Conservation (phyloP, 805 yeast genomes). For the Yarrowia hollandica region DNA sequence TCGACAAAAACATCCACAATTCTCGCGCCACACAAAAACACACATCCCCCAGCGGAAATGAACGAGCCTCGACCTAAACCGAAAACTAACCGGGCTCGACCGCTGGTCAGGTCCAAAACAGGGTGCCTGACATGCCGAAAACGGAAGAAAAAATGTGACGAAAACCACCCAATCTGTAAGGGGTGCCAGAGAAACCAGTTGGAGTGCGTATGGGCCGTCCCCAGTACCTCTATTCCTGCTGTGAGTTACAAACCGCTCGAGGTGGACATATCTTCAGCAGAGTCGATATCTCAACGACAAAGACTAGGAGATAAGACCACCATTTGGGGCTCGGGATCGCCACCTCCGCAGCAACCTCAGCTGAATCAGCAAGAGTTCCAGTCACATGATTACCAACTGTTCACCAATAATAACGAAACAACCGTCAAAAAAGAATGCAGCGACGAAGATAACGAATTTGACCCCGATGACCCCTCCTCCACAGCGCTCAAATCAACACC, state of each 20-base stretch:
- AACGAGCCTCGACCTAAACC: background rate
- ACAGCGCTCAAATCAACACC: background rate
- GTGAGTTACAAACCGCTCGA: constrained; percentile 5
- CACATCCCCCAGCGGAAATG: too few species aligned
- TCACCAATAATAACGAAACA: background rate
- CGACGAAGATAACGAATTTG: too few species aligned
- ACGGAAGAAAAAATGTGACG: constrained; percentile 58
- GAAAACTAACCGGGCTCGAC: background rate
- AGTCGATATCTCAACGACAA: background rate
- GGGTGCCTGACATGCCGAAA: constrained; percentile 19
- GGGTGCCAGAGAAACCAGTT: constrained; percentile 18
- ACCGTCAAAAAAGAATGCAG: background rate
- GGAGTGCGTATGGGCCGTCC: constrained; percentile 22
- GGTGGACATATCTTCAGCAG: too few species aligned
- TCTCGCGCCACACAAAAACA: too few species aligned
- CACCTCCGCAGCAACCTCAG: background rate
- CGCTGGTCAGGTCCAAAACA: constrained; percentile 10
- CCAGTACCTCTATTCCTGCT: constrained; percentile 9
- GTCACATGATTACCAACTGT: background rate
- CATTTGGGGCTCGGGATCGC: background rate
- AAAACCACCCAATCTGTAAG: constrained; percentile 52
- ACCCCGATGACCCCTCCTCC: background rate
- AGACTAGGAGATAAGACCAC: background rate
- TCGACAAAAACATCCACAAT: too few species aligned
- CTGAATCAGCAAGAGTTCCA: background rate